Evolutionary conservation across 129 eudicot species (phyloP), one percentile per base, ranked within the genome.

Genomic region (Ambrosia trifida): DNA sequence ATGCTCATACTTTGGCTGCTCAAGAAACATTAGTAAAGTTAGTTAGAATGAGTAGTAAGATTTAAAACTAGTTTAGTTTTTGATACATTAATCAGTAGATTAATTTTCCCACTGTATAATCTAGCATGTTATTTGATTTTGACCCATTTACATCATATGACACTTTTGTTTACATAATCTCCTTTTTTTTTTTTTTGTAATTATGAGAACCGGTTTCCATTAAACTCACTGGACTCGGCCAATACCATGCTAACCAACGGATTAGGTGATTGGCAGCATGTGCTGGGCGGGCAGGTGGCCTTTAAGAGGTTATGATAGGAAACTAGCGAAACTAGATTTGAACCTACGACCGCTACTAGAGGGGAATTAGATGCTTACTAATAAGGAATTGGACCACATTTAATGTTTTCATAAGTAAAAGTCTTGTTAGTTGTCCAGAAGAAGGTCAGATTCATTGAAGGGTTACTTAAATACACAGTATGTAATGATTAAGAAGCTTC

Each of bases 21-120:
- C 98, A 92, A 74, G 91, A 92, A 72, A 92, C 98, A 44, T 73
- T 92, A 80, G 96, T 95, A 5, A 92, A 89, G 80, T 81, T 92
- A 54, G 98, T 92, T 35, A 92, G 96, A 72, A 89, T 87, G 91
- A 81, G 98, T 67, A 89, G 98, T 71, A 92, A 89, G 82, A 85
- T 85, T 51, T 88, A 67, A 84, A 61, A 61, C 36, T 13, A 60
- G 70, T 38, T 63, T 70, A 52, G 77, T 24, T 62, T 67, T 61
- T 64, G 52, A 66, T 30, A 52, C 10, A 59, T 64, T 58, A 35
- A 41, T 51, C 28, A 66, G 72, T 75, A 75, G 83, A 71, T 81
- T 80, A 82, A 45, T 79, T 82, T 85, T 82, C 65, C 63, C 72
- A 64, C 72, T 38, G 19, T 68, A 74, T 79, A 50, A 79, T 77